A percentile compares a stretch with the other conserved stretches of the same genome.
These are phyloP conservation scores for Pseudoscleropodium purum DNA, from an alignment of 225 moss, liverwort and hornwort genomes.

Conservation along the genomic window DNA sequence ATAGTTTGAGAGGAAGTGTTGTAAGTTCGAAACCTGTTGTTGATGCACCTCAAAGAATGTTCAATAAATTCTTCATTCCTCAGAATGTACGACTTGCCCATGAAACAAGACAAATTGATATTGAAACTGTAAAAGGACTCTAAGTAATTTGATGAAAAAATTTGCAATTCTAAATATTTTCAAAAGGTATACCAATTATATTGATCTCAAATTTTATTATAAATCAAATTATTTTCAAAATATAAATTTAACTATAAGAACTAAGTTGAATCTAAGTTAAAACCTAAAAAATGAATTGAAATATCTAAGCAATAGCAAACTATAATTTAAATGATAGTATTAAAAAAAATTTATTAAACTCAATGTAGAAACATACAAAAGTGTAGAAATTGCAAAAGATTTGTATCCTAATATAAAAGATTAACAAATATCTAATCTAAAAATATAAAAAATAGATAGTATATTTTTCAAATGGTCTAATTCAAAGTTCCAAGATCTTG, in stretches of 20 bases:
- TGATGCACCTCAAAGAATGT: conserved; percentile 2
- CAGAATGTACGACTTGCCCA: conserved; percentile 18
- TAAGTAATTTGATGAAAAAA: conserved; percentile 2
- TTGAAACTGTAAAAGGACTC: conserved; percentile 26
- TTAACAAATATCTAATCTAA: background rate
- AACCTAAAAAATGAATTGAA: background rate
- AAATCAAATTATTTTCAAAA: background rate
- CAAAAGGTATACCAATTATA: background rate
- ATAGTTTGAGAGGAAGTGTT: conserved; percentile 8
- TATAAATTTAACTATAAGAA: background rate
- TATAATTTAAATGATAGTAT: background rate
- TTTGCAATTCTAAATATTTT: background rate
- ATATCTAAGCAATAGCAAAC: background rate
- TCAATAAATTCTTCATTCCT: conserved; percentile 27
- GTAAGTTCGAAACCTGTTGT: conserved; percentile 13
- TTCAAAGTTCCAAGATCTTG: background rate
- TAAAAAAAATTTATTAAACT: rapidly evolving
- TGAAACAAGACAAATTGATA: conserved; percentile 20
- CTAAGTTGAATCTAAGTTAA: rapidly evolving
- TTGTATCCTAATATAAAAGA: too few species aligned
- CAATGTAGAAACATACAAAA: background rate
- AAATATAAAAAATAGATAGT: rapidly evolving
- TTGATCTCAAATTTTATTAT: too few species aligned
- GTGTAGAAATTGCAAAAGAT: background rate
- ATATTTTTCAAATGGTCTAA: background rate